Conservation (phyloP, 2,329 filamentous ascomycete species). For the Sodiomyces alkalinus region DNA sequence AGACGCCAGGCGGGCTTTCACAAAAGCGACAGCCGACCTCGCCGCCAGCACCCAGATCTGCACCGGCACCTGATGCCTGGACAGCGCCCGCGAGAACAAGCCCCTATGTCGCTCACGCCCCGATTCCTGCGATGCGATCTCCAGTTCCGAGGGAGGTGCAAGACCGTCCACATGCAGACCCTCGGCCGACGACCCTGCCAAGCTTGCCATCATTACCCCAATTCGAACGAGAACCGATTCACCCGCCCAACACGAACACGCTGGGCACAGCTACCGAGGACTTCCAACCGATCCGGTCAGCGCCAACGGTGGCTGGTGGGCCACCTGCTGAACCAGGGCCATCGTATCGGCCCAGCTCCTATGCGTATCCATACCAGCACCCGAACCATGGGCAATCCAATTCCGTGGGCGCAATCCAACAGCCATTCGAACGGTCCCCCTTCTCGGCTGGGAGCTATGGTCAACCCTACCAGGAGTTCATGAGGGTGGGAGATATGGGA, state of each 20-base stretch:
- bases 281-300: slow-evolving; percentile 16
- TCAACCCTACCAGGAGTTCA: slow-evolving; percentile 25
- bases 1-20: slow-evolving; percentile 16
- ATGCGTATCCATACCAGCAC: slow-evolving; percentile 26
- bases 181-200: slow-evolving; percentile 24
- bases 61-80: slow-evolving; percentile 20
- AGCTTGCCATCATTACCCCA: too few species aligned
- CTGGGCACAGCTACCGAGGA: slow-evolving; percentile 22
- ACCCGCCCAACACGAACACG: slow-evolving; percentile 16
- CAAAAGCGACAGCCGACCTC: slow-evolving; percentile 20
- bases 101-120: slow-evolving; percentile 16
- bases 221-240: slow-evolving; percentile 19
- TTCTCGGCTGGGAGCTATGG: slow-evolving; percentile 26
- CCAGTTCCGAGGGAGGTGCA: slow-evolving; percentile 15
- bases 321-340: slow-evolving; percentile 16
- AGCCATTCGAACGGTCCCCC: slow-evolving; percentile 26
- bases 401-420: slow-evolving; percentile 26
- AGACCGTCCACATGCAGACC: slow-evolving; percentile 20
- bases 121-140: slow-evolving; percentile 16
- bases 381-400: slow-evolving; percentile 28
- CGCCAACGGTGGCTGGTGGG: slow-evolving; percentile 14
- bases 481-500: slow-evolving; percentile 24
- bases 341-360: slow-evolving; percentile 18
- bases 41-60: slow-evolving; percentile 13
- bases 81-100: slow-evolving; percentile 16